These are phyloP conservation scores for Alternaria metachromatica DNA, from an alignment of 2,329 filamentous ascomycete genomes.

Conservation along the genomic window DNA sequence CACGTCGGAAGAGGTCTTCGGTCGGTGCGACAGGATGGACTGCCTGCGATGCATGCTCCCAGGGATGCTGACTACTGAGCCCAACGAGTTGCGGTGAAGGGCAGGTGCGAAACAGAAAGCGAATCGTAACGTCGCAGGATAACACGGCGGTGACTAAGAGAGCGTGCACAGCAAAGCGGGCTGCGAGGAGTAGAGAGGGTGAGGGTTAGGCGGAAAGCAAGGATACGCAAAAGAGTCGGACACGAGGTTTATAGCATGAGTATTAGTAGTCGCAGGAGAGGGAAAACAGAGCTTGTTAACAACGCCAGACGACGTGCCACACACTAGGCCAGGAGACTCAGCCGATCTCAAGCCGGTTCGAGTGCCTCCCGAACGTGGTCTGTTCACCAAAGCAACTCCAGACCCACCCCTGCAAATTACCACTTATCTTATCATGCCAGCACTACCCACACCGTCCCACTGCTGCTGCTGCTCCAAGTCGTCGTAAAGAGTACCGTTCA, in stretches of 20 bases:
- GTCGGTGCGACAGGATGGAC: slow-evolving; percentile 47
- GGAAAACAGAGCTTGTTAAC: slow-evolving; percentile 6
- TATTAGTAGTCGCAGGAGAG: slow-evolving; percentile 3
- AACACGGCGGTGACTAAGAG: slow-evolving; percentile 6
- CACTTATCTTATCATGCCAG: slow-evolving; percentile 2
- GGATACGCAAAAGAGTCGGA: slow-evolving; percentile 7
- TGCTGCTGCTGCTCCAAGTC: background rate
- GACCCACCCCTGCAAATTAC: slow-evolving; percentile 4
- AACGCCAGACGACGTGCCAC: slow-evolving; percentile 10
- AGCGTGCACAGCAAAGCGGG: slow-evolving; percentile 18
- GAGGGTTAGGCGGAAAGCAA: slow-evolving; percentile 6
- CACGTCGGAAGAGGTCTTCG: slow-evolving; percentile 54
- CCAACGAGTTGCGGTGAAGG: slow-evolving; percentile 8
- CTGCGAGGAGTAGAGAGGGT: slow-evolving; percentile 8
- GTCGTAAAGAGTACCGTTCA: background rate
- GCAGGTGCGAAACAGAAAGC: background rate
- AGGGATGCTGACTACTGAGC: slow-evolving; percentile 25
- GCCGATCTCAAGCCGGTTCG: slow-evolving; percentile 14
- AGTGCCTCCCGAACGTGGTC: slow-evolving; percentile 12
- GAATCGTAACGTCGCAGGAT: slow-evolving; percentile 3
- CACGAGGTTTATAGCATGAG: slow-evolving; percentile 10
- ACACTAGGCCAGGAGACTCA: slow-evolving; percentile 9
- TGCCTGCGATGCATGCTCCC: slow-evolving; percentile 44
- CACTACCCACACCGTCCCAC: background rate
- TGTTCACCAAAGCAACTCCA: slow-evolving; percentile 13